A percentile compares a stretch with the other conserved stretches of the same genome.
Evolutionary conservation across 108 stramenopile species (phyloP).

Genomic region (Craspedostauros australis): DNA sequence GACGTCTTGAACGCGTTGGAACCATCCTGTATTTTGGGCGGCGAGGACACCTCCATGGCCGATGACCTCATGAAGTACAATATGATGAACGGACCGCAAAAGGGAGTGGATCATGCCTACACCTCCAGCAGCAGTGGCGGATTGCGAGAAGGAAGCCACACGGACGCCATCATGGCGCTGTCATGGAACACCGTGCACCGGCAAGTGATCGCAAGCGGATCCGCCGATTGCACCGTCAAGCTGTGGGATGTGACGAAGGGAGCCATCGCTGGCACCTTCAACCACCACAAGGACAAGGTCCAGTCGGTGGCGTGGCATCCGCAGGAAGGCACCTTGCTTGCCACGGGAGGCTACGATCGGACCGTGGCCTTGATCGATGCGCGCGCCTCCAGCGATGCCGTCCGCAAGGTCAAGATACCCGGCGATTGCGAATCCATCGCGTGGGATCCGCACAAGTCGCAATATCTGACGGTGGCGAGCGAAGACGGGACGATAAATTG

Average conservation of each 20-base stretch:
- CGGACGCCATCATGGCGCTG: constrained; percentile 95
- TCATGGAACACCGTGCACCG: constrained; percentile 94
- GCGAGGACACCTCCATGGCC: constrained; percentile 73
- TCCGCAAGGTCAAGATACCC: constrained; percentile 59
- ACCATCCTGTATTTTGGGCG: constrained; percentile 89
- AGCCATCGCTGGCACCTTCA: constrained; percentile 68
- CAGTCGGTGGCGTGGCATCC: constrained; percentile 93
- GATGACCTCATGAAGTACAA: constrained; percentile 68
- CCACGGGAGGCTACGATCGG: constrained; percentile 88
- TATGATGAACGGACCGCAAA: constrained; percentile 37
- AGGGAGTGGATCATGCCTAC: too few species aligned
- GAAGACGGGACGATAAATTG: constrained; percentile 87
- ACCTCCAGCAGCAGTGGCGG: constrained; percentile 12
- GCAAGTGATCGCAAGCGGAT: constrained; percentile 94
- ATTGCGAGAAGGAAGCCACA: constrained; percentile 83
- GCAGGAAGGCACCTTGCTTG: constrained; percentile 84
- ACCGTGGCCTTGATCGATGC: constrained; percentile 85
- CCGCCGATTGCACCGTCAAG: constrained; percentile 96
- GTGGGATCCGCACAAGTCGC: constrained; percentile 85
- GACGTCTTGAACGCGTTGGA: constrained; percentile 97
- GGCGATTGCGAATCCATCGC: constrained; percentile 80
- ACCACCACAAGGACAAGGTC: constrained; percentile 96
- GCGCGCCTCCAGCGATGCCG: constrained; percentile 33
- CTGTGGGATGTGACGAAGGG: constrained; percentile 88
- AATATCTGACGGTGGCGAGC: constrained; percentile 74